Evolutionary conservation across 495 filamentous ascomycete species (phyloP).

Genomic region (Staphylotrichum tortipilum): DNA sequence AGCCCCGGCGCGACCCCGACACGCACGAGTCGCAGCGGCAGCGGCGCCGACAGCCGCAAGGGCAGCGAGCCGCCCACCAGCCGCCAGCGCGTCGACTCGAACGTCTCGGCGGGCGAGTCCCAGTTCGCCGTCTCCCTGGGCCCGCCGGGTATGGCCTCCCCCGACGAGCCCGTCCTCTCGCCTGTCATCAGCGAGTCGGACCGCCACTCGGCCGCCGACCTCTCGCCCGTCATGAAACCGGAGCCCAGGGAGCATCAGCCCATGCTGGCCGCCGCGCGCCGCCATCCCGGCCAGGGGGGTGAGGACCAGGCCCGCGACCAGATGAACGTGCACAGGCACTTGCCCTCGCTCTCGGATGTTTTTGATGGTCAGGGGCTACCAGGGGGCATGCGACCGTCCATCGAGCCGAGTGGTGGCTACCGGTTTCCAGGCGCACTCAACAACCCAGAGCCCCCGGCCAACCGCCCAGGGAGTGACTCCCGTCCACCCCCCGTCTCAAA

Average conservation of each 20-base stretch:
- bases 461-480: conserved; percentile 7
- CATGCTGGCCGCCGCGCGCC: conserved; percentile 2
- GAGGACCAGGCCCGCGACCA: conserved; percentile 19
- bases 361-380: conserved; percentile 20
- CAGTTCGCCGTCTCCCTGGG: conserved; percentile 20
- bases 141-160: conserved; percentile 17
- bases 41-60: conserved; percentile 33
- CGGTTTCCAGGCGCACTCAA: conserved; percentile 8
- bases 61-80: conserved; percentile 39
- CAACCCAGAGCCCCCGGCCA: conserved; percentile 13
- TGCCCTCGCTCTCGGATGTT: conserved; percentile 30
- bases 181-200: conserved; percentile 16
- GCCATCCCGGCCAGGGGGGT: conserved; percentile 13
- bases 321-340: conserved; percentile 12
- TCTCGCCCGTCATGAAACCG: conserved; percentile 20
- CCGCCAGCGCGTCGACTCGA: conserved; percentile 33
- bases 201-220: conserved; percentile 11
- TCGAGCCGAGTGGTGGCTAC: conserved; percentile 14
- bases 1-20: conserved; percentile 27
- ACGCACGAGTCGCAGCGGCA: conserved; percentile 34
- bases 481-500: conserved; percentile 26
- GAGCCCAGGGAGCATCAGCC: conserved; percentile 12
- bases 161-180: conserved; percentile 30
- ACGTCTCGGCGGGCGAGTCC: conserved; percentile 28
- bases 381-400: conserved; percentile 1